Conservation (phyloP, 1,284 basidiomycete species). For the Apiotrichum domesticum region DNA sequence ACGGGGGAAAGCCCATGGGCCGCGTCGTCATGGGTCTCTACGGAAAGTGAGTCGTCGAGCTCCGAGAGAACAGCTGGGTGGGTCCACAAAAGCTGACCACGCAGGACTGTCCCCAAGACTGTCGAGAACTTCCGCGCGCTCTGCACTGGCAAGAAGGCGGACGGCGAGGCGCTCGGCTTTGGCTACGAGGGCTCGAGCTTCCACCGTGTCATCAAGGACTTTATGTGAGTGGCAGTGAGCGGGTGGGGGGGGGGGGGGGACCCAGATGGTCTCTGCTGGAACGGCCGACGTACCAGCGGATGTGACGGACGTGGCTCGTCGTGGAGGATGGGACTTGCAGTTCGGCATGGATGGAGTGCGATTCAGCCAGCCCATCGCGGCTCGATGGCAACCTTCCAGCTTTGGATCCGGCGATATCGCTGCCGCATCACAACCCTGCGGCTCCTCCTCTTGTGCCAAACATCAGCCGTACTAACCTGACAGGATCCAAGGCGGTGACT, state of each 20-base stretch:
- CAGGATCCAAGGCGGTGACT: conserved; percentile 65
- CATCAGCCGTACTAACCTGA: background rate
- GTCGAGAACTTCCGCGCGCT: conserved; percentile 65
- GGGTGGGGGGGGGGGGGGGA: background rate
- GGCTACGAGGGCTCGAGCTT: conserved; percentile 66
- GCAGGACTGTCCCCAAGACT: conserved; percentile 71
- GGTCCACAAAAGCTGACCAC: background rate
- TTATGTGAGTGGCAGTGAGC: conserved; percentile 51
- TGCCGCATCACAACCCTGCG: too few species aligned
- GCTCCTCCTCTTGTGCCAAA: too few species aligned
- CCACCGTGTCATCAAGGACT: conserved; percentile 65
- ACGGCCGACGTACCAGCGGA: too few species aligned
- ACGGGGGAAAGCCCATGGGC: conserved; percentile 75
- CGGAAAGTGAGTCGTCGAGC: conserved; percentile 53
- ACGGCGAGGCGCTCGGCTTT: conserved; percentile 65
- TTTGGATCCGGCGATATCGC: too few species aligned
- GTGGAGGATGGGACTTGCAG: too few species aligned
- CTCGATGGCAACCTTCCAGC: too few species aligned
- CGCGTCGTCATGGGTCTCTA: conserved; percentile 78
- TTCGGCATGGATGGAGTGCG: too few species aligned
- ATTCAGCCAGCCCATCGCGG: too few species aligned
- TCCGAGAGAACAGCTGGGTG: background rate
- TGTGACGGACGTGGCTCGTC: too few species aligned
- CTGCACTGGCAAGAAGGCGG: conserved; percentile 66
- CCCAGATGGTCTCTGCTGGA: too few species aligned